Conservation (phyloP, 164 flowering plant genomes). For the Buxus sempervirens region DNA sequence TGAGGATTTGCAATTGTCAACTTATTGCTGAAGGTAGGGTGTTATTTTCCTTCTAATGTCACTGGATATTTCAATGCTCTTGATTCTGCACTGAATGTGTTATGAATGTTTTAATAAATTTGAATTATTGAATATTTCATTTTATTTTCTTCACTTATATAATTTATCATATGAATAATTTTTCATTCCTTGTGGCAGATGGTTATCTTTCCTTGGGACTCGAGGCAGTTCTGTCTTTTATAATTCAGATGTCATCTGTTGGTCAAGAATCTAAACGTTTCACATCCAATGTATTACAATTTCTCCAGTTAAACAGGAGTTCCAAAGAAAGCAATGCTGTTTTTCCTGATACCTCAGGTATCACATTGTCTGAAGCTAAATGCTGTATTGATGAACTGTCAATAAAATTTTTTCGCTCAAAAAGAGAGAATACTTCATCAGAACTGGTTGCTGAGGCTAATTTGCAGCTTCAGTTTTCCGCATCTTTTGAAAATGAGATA, state of each 20-base stretch:
- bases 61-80: constrained; percentile 1
- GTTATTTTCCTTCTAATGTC: not conserved
- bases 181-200: constrained; percentile 36
- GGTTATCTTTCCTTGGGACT: constrained; percentile 34
- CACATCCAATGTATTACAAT: constrained; percentile 55
- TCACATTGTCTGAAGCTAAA: constrained; percentile 31
- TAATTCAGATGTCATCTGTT: constrained; percentile 50
- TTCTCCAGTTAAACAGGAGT: constrained; percentile 44
- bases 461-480: constrained; percentile 46
- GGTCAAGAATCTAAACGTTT: constrained; percentile 42
- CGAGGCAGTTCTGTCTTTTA: constrained; percentile 42
- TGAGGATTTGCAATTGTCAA: constrained; percentile 40
- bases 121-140: not conserved
- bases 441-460: constrained; percentile 47
- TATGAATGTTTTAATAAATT: not conserved
- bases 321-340: constrained; percentile 20
- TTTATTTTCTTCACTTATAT: not conserved
- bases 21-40: constrained; percentile 62
- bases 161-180: not conserved
- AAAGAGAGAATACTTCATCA: constrained; percentile 18
- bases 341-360: constrained; percentile 26
- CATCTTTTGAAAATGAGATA: constrained; percentile 43
- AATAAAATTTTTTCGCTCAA: constrained; percentile 26
- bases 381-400: constrained; percentile 38
- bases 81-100: not conserved